phyloP scores from a whole-genome alignment of 768 basidiomycete genomes.

The Artomyces pyxidatus region DNA sequence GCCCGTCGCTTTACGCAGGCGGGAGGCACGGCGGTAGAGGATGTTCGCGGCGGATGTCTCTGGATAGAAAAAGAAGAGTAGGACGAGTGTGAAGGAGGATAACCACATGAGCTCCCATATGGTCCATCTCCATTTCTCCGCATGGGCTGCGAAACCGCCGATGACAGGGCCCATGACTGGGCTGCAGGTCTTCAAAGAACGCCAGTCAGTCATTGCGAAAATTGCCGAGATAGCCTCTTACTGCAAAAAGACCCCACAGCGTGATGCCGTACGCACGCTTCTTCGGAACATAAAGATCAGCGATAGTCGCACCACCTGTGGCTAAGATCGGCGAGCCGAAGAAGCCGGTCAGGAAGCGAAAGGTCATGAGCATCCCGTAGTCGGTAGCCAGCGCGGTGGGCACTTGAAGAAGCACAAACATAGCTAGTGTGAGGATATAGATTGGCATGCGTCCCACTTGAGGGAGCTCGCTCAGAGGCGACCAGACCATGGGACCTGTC shows the following conservation, averaged over 20 bases:
- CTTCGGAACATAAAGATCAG: slow-evolving; percentile 18
- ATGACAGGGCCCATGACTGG: slow-evolving; percentile 26
- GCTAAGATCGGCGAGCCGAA: slow-evolving; percentile 28
- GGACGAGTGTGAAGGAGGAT: slow-evolving; percentile 18
- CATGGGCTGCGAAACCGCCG: slow-evolving; percentile 26
- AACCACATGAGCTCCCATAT: slow-evolving; percentile 29
- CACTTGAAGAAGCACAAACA: slow-evolving; percentile 27
- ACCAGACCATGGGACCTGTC: slow-evolving; percentile 22
- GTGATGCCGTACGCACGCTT: slow-evolving; percentile 22
- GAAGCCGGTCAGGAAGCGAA: slow-evolving; percentile 29
- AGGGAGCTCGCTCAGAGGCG: slow-evolving; percentile 27
- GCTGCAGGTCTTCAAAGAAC: slow-evolving; percentile 12
- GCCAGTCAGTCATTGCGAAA: background rate
- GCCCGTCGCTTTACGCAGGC: slow-evolving; percentile 24
- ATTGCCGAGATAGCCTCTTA: slow-evolving; percentile 9
- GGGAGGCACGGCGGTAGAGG: slow-evolving; percentile 23
- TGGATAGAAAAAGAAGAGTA: slow-evolving; percentile 24
- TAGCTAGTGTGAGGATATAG: slow-evolving; percentile 25
- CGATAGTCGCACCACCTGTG: slow-evolving; percentile 24
- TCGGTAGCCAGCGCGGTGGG: slow-evolving; percentile 26
- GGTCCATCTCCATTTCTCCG: slow-evolving; percentile 27
- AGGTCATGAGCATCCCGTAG: slow-evolving; percentile 24
- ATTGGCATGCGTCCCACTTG: slow-evolving; percentile 25
- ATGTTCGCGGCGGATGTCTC: slow-evolving; percentile 25
- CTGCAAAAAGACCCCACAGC: slow-evolving; percentile 22